Conservation (phyloP, 2,329 filamentous ascomycete species). For the Mariannaea sp. region DNA sequence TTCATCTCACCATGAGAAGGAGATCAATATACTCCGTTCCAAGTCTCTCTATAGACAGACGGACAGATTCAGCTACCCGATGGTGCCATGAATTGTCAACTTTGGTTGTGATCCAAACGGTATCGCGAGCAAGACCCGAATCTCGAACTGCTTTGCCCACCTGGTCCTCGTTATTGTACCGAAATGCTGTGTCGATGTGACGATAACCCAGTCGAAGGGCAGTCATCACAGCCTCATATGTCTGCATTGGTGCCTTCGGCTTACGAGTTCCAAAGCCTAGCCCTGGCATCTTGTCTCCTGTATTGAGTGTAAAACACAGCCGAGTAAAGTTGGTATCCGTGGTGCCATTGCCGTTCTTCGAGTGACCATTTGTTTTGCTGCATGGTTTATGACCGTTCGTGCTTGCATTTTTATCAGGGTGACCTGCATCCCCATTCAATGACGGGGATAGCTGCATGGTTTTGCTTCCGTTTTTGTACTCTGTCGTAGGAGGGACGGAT, state of each 20-base stretch:
- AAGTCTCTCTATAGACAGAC: conserved; percentile 56
- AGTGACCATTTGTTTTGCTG: no score
- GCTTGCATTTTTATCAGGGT: no score
- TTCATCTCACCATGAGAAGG: conserved; percentile 55
- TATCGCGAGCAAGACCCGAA: conserved; percentile 52
- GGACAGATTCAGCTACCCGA: conserved; percentile 60
- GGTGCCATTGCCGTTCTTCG: no score
- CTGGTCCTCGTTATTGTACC: conserved; percentile 65
- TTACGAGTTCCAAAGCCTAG: conserved; percentile 27
- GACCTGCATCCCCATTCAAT: no score
- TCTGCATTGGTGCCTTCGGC: conserved; percentile 58
- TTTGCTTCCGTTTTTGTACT: no score
- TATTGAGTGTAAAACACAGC: conserved; percentile 24
- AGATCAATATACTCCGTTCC: conserved; percentile 60
- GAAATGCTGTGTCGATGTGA: conserved; percentile 65
- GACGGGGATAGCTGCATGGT: no score
- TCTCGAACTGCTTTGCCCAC: conserved; percentile 56
- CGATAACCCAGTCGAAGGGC: conserved; percentile 62
- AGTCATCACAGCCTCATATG: conserved; percentile 57
- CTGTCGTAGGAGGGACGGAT: no score
- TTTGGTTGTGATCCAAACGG: conserved; percentile 70
- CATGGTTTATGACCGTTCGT: no score
- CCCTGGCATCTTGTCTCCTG: conserved; percentile 15
- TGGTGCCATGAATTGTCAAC: conserved; percentile 69
- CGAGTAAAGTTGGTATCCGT: no score